These are phyloP conservation scores for Wickerhamiella vanderwaltii DNA, from an alignment of 805 yeast species.

Conservation along the genomic window DNA sequence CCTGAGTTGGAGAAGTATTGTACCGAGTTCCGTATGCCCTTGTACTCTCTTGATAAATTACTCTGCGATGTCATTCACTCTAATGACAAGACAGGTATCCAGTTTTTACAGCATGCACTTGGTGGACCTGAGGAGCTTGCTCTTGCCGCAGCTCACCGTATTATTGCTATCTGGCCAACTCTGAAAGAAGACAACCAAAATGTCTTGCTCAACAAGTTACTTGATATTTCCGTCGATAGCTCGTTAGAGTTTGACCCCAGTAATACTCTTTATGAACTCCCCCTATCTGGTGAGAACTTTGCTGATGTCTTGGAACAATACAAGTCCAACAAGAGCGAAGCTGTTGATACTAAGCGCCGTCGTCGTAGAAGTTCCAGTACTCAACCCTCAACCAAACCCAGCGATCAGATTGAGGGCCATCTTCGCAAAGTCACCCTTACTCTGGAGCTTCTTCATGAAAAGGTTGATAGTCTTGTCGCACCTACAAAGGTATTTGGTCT, in stretches of 20 bases:
- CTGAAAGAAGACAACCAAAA: slow-evolving; percentile 49
- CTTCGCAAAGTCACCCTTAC: slow-evolving; percentile 64
- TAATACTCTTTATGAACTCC: slow-evolving; percentile 38
- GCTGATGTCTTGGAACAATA: slow-evolving; percentile 46
- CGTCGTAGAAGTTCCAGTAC: slow-evolving; percentile 70
- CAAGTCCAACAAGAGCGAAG: slow-evolving; percentile 30
- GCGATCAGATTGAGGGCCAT: slow-evolving; percentile 50
- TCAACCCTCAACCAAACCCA: slow-evolving; percentile 39
- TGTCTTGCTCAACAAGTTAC: slow-evolving; percentile 43
- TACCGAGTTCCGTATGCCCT: slow-evolving; percentile 37
- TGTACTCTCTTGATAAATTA: slow-evolving; percentile 43
- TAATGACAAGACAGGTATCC: slow-evolving; percentile 51
- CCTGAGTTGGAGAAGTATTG: slow-evolving; percentile 35
- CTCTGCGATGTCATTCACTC: slow-evolving; percentile 49
- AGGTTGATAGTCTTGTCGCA: slow-evolving; percentile 16
- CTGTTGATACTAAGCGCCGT: slow-evolving; percentile 30
- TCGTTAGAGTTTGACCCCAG: slow-evolving; percentile 35
- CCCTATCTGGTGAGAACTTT: slow-evolving; percentile 49
- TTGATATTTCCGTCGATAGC: slow-evolving; percentile 41
- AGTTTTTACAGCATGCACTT: slow-evolving; percentile 47
- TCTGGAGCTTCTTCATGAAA: slow-evolving; percentile 63
- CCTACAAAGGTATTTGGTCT: slow-evolving; percentile 24
- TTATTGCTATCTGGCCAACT: slow-evolving; percentile 41
- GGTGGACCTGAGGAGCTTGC: slow-evolving; percentile 25
- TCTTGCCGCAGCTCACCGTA: slow-evolving; percentile 38